phyloP scores from a whole-genome alignment of 768 basidiomycete genomes.

The Agrocybe pediades region DNA sequence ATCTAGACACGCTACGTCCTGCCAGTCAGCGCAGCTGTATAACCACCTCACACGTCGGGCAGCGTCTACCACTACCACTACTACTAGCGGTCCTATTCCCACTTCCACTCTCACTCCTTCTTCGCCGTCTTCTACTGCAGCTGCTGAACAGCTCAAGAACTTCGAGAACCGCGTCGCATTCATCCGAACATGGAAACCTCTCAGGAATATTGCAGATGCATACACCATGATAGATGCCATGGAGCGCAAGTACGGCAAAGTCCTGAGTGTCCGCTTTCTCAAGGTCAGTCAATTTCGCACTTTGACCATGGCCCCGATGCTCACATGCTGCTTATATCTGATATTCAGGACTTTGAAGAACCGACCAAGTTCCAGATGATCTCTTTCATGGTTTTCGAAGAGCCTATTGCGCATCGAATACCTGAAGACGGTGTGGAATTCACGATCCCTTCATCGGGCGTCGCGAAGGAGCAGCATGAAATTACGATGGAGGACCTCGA shows the following conservation, averaged over 20 bases:
- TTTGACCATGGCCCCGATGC: background rate
- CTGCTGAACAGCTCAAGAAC: slow-evolving; percentile 9
- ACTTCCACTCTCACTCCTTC: too few relatives aligned
- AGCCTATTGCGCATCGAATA: slow-evolving; percentile 41
- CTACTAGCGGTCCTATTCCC: too few relatives aligned
- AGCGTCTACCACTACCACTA: background rate
- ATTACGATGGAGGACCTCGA: slow-evolving; percentile 39
- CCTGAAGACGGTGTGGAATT: slow-evolving; percentile 27
- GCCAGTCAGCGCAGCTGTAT: slow-evolving; percentile 3
- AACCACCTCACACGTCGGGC: background rate
- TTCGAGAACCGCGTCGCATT: slow-evolving; percentile 28
- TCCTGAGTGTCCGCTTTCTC: slow-evolving; percentile 43
- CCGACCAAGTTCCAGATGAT: slow-evolving; percentile 42
- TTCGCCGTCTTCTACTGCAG: background rate
- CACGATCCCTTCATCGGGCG: slow-evolving; percentile 25
- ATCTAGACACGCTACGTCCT: slow-evolving; percentile 3
- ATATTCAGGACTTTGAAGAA: slow-evolving; percentile 49
- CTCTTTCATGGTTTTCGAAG: slow-evolving; percentile 46
- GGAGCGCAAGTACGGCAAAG: slow-evolving; percentile 54
- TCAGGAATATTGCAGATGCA: slow-evolving; percentile 50
- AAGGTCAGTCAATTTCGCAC: slow-evolving; percentile 34
- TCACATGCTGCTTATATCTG: background rate
- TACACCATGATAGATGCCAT: slow-evolving; percentile 53
- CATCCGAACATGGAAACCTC: slow-evolving; percentile 40
- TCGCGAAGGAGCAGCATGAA: slow-evolving; percentile 27